Conservation (phyloP, 2,329 filamentous ascomycete species). For the Paecilomyces fulvus region DNA sequence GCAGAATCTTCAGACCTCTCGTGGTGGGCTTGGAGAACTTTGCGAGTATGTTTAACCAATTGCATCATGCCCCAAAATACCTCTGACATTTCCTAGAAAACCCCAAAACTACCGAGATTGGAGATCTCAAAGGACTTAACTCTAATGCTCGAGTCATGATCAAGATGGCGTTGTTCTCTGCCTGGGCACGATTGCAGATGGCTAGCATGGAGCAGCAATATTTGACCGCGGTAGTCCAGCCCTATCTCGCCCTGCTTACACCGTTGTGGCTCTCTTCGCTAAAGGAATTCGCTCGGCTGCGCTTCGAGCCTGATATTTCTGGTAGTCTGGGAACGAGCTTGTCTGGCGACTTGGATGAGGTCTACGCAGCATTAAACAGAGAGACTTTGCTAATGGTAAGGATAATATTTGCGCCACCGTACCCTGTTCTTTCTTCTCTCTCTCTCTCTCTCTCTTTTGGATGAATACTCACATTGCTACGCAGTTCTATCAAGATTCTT, state of each 20-base stretch:
- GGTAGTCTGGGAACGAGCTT: slow-evolving; percentile 75
- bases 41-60: slow-evolving; percentile 46
- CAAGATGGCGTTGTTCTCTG: slow-evolving; percentile 92
- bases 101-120: slow-evolving; percentile 74
- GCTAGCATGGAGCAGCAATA: slow-evolving; percentile 89
- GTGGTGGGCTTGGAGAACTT: slow-evolving; percentile 90
- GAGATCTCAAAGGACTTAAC: slow-evolving; percentile 83
- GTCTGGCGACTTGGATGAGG: slow-evolving; percentile 80
- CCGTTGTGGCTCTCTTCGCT: slow-evolving; percentile 91
- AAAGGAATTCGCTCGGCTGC: slow-evolving; percentile 82
- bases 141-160: slow-evolving; percentile 98
- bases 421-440: background rate
- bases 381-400: slow-evolving; percentile 72
- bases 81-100: slow-evolving; percentile 41
- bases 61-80: background rate
- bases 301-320: slow-evolving; percentile 96
- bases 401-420: background rate
- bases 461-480: background rate
- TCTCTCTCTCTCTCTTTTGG: background rate
- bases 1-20: slow-evolving; percentile 87
- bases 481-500: slow-evolving; percentile 90
- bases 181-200: slow-evolving; percentile 95
- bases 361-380: slow-evolving; percentile 89
- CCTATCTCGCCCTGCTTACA: slow-evolving; percentile 81
- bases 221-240: slow-evolving; percentile 75